Evolutionary conservation across 345 rosid species (phyloP), one percentile per base, ranked within the genome.

Genomic region (Excoecaria agallocha): DNA sequence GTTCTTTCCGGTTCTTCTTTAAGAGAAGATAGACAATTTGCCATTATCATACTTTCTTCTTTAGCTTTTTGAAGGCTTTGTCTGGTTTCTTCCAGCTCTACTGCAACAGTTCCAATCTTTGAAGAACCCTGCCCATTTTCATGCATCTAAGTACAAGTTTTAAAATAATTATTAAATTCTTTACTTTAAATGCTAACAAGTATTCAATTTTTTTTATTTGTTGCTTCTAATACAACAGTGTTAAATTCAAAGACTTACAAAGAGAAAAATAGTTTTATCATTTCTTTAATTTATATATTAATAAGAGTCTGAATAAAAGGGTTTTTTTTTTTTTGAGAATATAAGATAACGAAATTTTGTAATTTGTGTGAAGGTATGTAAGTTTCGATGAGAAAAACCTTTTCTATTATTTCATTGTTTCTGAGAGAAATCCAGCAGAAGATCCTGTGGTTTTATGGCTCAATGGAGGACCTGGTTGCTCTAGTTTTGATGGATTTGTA

Each of bases 1-100:
- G 99, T 91, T 19, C 82, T 71, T 41, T 91, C 91, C 8, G 93
- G 99, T 71, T 95, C 99, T 78, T 89, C 80, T 81, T 84, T 70
- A 30, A 95, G 88, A 61, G 82, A 87, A 67, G 79, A 88, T 50
- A 95, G 82, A 52, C 70, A 83, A 61, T 77, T 84, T 20, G 87
- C 91, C 94, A 95, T 89, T 62, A 72, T 35, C 11, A 43, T 77
- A 39, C 91, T 82, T 74, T 93, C 94, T 79, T 89, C 94, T 78
- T 82, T 88, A 3, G 92, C 98, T 67, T 79, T 86, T 64, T 84
- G 55, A 30, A 95, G 94, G 70, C 76, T 85, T 43, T 85, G 87
- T 68, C 83, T 95, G 49, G 99, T 88, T 80, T 88, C 98, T 81
- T 89, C 88, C 25, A 93, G 85, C 82, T 93, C 94, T 5, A 83